Evolutionary conservation across 2,329 filamentous ascomycete genomes (phyloP).

Genomic region (Sporothrix schenckii): DNA sequence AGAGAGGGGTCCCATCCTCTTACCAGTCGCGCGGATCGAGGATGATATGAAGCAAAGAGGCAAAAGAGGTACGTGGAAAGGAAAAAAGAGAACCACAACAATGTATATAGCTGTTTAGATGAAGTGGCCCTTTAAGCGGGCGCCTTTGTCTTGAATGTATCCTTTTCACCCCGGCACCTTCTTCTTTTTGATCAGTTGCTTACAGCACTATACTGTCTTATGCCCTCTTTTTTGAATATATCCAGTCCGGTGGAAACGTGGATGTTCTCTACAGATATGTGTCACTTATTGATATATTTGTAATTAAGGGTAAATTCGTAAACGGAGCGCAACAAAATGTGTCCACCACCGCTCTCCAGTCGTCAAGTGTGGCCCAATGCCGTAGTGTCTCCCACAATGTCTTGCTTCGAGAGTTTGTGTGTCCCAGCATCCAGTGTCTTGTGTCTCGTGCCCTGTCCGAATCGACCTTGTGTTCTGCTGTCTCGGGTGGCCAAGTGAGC

Average conservation of each 20-base stretch:
- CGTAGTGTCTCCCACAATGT: background rate
- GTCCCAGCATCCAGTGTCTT: slow-evolving; percentile 16
- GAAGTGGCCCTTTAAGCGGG: background rate
- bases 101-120: background rate
- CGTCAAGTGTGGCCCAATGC: background rate
- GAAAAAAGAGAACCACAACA: background rate
- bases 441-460: slow-evolving; percentile 14
- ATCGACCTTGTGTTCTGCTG: background rate
- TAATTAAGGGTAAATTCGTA: background rate
- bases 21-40: slow-evolving; percentile 1
- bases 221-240: background rate
- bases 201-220: slow-evolving; percentile 1
- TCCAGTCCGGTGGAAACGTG: background rate
- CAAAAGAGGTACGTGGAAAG: background rate
- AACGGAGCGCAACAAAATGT: background rate
- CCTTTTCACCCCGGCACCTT: slow-evolving; percentile 7
- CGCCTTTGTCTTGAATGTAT: background rate
- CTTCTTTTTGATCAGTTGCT: background rate
- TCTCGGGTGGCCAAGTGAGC: slow-evolving; percentile 17
- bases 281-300: background rate
- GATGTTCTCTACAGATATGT: background rate
- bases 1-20: background rate
- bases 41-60: background rate
- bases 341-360: background rate
- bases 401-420: slow-evolving; percentile 5